Percentiles rank a stretch among this genome's conserved stretches.
Evolutionary conservation across 2,329 filamentous ascomycete species (phyloP).

Genomic region (Phaeosphaeriaceae sp.): DNA sequence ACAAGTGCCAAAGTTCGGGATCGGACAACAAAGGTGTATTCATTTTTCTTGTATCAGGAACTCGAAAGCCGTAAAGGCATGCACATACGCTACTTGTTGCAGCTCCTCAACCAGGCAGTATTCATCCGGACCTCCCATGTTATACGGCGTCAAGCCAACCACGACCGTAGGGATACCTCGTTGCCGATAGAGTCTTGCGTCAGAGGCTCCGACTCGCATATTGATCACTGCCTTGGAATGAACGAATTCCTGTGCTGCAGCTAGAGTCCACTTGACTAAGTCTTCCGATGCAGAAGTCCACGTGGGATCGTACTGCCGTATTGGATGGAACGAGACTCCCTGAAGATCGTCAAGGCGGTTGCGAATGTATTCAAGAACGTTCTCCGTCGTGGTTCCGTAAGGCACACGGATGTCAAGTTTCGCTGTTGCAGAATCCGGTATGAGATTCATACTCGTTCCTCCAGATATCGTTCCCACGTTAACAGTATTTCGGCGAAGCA

Average conservation of each 20-base stretch:
- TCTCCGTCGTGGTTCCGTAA: neutral
- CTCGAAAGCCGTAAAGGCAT: neutral
- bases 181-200: neutral
- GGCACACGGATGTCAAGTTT: neutral
- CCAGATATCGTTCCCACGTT: neutral
- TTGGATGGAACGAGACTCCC: neutral
- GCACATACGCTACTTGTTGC: neutral
- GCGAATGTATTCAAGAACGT: neutral
- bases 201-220: neutral
- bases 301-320: neutral
- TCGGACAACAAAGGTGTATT: too few species aligned
- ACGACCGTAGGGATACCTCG: conserved; percentile 2
- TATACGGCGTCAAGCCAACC: conserved; percentile 1
- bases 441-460: conserved; percentile 1
- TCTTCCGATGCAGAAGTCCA: neutral
- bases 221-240: neutral
- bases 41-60: neutral
- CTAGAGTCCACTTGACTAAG: neutral
- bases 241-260: neutral
- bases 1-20: too few species aligned
- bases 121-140: conserved; percentile 1
- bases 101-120: conserved; percentile 1
- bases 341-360: neutral
- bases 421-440: neutral
- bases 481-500: neutral